Conservation (phyloP, 2,329 filamentous ascomycete genomes). For the Emergomyces orientalis region DNA sequence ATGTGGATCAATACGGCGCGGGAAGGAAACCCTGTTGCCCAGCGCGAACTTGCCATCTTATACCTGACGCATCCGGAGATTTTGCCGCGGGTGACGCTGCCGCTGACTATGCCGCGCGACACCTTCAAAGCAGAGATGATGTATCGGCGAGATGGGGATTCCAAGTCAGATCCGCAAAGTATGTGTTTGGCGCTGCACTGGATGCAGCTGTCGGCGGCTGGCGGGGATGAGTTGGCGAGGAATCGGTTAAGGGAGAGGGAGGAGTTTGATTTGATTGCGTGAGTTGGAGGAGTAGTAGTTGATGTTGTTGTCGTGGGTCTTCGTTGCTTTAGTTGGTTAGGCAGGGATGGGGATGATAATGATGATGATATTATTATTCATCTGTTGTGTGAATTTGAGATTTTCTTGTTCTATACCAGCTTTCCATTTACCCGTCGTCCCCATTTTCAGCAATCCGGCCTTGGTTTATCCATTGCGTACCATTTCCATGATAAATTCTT, state of each 20-base stretch:
- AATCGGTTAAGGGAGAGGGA: constrained; percentile 67
- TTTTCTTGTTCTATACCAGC: constrained; percentile 19
- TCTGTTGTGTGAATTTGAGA: neutral
- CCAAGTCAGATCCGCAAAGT: constrained; percentile 68
- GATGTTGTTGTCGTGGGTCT: neutral
- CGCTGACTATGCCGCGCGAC: constrained; percentile 72
- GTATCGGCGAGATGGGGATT: constrained; percentile 52
- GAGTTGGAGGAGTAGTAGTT: constrained; percentile 15
- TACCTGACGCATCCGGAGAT: constrained; percentile 88
- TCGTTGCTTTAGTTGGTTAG: neutral
- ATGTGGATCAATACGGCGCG: constrained; percentile 93
- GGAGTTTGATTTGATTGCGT: constrained; percentile 52
- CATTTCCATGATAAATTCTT: neutral
- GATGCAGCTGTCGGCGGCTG: constrained; percentile 82
- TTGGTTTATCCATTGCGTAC: neutral
- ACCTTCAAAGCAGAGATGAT: constrained; percentile 86
- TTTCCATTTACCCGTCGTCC: neutral
- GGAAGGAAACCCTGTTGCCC: constrained; percentile 78
- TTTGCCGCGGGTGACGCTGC: constrained; percentile 67
- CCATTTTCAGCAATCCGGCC: constrained; percentile 5
- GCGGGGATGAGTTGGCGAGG: constrained; percentile 77
- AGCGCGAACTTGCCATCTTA: constrained; percentile 85
- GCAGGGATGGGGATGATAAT: no score
- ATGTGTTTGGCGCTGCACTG: constrained; percentile 96
- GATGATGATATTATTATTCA: no score